These are phyloP conservation scores for Phoma herbarum DNA, from an alignment of 2,329 filamentous ascomycete species.

Conservation along the genomic window DNA sequence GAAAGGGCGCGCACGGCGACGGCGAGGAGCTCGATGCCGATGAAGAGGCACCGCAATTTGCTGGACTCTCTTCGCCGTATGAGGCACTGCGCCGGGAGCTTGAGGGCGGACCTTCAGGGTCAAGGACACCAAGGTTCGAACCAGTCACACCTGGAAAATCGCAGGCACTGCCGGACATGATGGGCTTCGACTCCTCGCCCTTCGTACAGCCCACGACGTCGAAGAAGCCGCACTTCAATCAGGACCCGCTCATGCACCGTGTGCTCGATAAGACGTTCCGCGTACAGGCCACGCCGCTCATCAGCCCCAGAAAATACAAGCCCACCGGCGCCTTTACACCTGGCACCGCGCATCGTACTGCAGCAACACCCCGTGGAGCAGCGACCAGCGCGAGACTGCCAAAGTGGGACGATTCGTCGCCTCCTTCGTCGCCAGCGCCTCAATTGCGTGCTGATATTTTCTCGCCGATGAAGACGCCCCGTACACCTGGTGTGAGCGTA, in stretches of 20 bases:
- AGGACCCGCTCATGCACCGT: constrained; percentile 85
- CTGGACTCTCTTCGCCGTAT: constrained; percentile 78
- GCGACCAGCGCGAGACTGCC: constrained; percentile 31
- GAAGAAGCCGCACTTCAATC: constrained; percentile 51
- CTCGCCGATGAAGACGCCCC: constrained; percentile 70
- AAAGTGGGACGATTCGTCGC: constrained; percentile 56
- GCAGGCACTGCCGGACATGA: constrained; percentile 53
- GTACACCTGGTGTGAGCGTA: constrained; percentile 86
- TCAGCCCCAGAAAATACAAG: constrained; percentile 63
- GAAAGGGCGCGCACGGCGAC: constrained; percentile 23
- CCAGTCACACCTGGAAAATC: constrained; percentile 50
- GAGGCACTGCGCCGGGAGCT: constrained; percentile 76
- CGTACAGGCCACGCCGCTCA: constrained; percentile 88
- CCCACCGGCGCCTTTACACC: constrained; percentile 51
- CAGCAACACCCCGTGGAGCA: constrained; percentile 36
- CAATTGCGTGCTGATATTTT: constrained; percentile 87
- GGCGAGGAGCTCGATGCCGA: constrained; percentile 25
- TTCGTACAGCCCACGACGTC: constrained; percentile 56
- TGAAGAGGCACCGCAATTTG: constrained; percentile 58
- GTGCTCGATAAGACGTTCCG: constrained; percentile 97
- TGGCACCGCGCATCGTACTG: constrained; percentile 42
- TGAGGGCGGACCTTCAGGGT: constrained; percentile 67
- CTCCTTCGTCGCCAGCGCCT: constrained; percentile 70
- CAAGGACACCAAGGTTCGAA: constrained; percentile 40
- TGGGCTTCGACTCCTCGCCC: constrained; percentile 59